Evolutionary conservation across 2,329 filamentous ascomycete species (phyloP), one percentile per base, ranked within the genome.

Genomic region (Cytospora piceae): DNA sequence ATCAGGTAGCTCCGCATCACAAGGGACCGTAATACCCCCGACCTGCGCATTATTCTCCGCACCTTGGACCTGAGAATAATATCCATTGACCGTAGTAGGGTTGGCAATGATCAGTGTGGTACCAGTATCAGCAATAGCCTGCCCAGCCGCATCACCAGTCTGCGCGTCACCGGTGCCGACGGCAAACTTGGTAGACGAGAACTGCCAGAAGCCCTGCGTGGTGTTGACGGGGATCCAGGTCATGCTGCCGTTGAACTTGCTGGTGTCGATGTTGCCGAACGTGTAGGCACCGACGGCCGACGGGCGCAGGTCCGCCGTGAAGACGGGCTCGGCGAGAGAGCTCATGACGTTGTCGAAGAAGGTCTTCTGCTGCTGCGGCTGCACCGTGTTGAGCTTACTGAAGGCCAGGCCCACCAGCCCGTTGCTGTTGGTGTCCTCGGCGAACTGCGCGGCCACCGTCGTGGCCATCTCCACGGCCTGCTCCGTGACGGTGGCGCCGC

Each of bases 361-460:
- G 14, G 90, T 92, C 77, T 87, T 88, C 70, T 90, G 87, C 68
- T 81, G 78, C 20, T 81, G 77, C 0, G 89, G 89, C 73, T 82
- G 73, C 66, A 91, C 84, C 1, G 85, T 88, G 74, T 91, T 92
- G 74, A 90, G 81, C 49, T 76, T 81, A 64, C 83, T 85, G 73
- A 90, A 92, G 11, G 84, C 89, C 31, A 92, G 83, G 14, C 90
- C 90, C 31, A 92, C 79, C 6, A 92, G 83, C n/a, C 90, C 90
- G 73, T 90, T 87, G 69, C 83, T 88, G 68, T 81, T 77, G n/a
- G 80, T 81, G 72, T 90, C 87, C 39, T 81, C 63, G 46, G 85
- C 74, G 74, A 92, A 91, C 2, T 81, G 81, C 14, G 77, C 69
- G 1, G 87, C 86, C 24, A 91, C 83, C 4, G 75, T 70, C 29